These are phyloP conservation scores for Juglanconis sp. DNA, from an alignment of 2,329 filamentous ascomycete genomes.

Conservation along the genomic window DNA sequence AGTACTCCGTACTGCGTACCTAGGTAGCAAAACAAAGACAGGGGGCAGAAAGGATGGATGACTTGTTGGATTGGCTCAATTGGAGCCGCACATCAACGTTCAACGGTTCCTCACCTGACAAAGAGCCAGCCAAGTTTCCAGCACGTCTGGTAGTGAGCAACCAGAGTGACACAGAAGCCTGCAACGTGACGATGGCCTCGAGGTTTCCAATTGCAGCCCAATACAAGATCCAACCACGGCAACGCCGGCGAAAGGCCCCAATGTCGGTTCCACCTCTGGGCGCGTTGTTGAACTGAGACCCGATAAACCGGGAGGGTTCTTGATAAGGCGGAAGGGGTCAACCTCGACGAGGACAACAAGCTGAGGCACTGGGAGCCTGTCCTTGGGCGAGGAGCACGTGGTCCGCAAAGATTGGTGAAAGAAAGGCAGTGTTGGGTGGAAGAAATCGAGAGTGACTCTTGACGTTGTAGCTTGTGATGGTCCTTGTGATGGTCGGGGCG, in stretches of 20 bases:
- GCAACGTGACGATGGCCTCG: background rate
- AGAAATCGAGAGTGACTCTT: no score
- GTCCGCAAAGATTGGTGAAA: no score
- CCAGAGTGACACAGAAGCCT: background rate
- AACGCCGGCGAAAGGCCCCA: background rate
- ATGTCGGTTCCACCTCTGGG: background rate
- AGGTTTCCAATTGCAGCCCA: background rate
- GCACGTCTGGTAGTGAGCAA: background rate
- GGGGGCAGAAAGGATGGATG: background rate
- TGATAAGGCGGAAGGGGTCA: constrained; percentile 7
- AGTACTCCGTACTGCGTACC: no score
- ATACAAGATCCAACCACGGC: background rate
- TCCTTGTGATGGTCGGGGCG: background rate
- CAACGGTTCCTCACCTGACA: background rate
- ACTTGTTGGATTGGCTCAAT: background rate
- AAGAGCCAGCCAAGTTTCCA: background rate
- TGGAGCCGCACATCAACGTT: background rate
- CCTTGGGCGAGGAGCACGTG: no score
- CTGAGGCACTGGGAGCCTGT: background rate
- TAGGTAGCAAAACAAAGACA: background rate
- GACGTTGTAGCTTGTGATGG: no score
- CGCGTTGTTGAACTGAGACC: background rate
- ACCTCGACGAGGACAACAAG: constrained; percentile 4
- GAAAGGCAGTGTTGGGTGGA: no score
- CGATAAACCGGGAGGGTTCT: background rate